Evolutionary conservation across 108 stramenopile genomes (phyloP).

Genomic region (Seminavis robusta): DNA sequence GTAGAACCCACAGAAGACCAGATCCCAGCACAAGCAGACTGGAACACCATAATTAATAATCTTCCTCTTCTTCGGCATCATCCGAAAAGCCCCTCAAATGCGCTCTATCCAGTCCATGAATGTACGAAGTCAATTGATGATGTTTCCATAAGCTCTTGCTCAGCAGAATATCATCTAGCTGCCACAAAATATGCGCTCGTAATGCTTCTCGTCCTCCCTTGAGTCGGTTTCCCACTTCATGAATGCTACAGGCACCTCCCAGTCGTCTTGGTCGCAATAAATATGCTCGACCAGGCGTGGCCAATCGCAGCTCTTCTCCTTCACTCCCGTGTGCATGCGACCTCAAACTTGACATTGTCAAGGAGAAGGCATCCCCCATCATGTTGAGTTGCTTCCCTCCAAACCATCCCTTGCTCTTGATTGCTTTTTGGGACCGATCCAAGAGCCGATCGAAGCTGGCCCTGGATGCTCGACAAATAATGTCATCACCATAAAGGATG

Average conservation of each 20-base stretch:
- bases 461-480: conserved; percentile 61
- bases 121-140: conserved; percentile 66
- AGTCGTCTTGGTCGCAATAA: conserved; percentile 71
- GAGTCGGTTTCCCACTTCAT: conserved; percentile 64
- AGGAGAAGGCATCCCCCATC: conserved; percentile 70
- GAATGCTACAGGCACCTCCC: conserved; percentile 74
- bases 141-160: conserved; percentile 81
- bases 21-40: too few species aligned
- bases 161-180: conserved; percentile 79
- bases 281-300: conserved; percentile 70
- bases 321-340: conserved; percentile 66
- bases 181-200: conserved; percentile 79
- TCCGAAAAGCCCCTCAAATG: conserved; percentile 55
- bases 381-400: conserved; percentile 49
- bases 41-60: too few species aligned
- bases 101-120: conserved; percentile 74
- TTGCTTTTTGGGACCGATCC: conserved; percentile 34
- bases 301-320: conserved; percentile 51
- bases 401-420: conserved; percentile 42
- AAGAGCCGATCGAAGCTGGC: conserved; percentile 50
- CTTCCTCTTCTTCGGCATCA: conserved; percentile 10
- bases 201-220: conserved; percentile 74
- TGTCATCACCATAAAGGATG: conserved; percentile 80
- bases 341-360: conserved; percentile 62
- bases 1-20: too few species aligned